Evolutionary conservation across 1,284 basidiomycete genomes (phyloP), one percentile per base, ranked within the genome.

Genomic region (Ceratobasidium sp.): DNA sequence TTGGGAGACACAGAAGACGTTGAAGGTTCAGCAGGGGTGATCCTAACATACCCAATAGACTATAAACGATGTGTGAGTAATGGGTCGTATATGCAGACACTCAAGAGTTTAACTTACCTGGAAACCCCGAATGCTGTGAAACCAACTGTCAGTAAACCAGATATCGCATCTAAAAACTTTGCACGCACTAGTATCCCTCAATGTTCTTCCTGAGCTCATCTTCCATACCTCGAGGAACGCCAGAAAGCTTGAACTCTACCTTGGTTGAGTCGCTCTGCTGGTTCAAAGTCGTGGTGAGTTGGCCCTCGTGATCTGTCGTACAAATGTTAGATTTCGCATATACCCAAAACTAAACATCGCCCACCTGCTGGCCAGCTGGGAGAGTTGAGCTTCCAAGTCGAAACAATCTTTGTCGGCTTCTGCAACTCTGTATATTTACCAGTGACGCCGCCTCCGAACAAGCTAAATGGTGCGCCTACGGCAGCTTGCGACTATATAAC

Each of bases 401-500:
- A 95, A 1, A 95, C 90, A 74, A 99, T 91, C 84, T 94, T 91
- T 79, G 89, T 94, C 31, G 91, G 88, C 57, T 88, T 87, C 47
- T 89, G 89, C 75, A 96, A 87, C 62, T 89, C 89, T 60, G 93
- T 80, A 79, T 97, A 94, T 85, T 91, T 93, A 78, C 97, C 97
- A 78, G 86, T 89, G 73, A 99, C 94, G 75, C 95, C 95, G 24
- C 96, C 97, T 59, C 91, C 92, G 79, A 98, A 98, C 76, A 99
- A 87, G 69, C 67, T 71, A 47, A 59, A 45, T 19, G 54, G 41
- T 33, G 22, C 74, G 54, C 77, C 47, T 79, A 80, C 19, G 78
- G 64, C n/a, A 22, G 73, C 63, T 31, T 76, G 51, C 74, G 66
- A 79, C 76, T 64, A 63, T 6, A 64, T 8, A 22, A 44, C 27